Conservation (phyloP, 371 early-diverging fungal genomes). For the Mucor indicus region DNA sequence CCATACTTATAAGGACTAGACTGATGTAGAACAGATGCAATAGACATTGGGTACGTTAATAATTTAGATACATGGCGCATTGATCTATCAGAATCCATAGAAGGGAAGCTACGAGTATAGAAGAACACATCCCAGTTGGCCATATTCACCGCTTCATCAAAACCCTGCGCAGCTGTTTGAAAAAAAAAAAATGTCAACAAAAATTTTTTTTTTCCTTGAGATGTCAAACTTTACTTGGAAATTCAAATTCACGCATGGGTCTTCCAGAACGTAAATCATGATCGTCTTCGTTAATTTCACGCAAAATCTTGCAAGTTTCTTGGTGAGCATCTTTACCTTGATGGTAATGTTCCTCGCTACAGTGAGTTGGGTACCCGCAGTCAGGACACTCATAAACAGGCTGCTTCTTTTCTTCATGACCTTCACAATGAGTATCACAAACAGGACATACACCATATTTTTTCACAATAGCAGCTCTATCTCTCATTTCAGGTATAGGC, state of each 20-base stretch:
- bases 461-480: slow-evolving; percentile 64
- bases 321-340: slow-evolving; percentile 58
- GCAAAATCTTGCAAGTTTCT: slow-evolving; percentile 53
- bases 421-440: slow-evolving; percentile 51
- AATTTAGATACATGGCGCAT: slow-evolving; percentile 82
- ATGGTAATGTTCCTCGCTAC: slow-evolving; percentile 72
- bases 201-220: background rate
- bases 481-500: slow-evolving; percentile 68
- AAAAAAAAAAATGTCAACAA: background rate
- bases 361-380: slow-evolving; percentile 86
- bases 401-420: slow-evolving; percentile 32
- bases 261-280: slow-evolving; percentile 82
- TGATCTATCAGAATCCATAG: slow-evolving; percentile 70
- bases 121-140: slow-evolving; percentile 81
- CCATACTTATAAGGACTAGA: slow-evolving; percentile 69
- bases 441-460: slow-evolving; percentile 74
- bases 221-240: slow-evolving; percentile 56
- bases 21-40: slow-evolving; percentile 76
- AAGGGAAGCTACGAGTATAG: slow-evolving; percentile 80
- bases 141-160: slow-evolving; percentile 78
- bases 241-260: slow-evolving; percentile 78
- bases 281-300: slow-evolving; percentile 80
- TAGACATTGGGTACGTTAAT: slow-evolving; percentile 80
- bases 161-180: slow-evolving; percentile 60
- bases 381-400: slow-evolving; percentile 75